Base-by-base conservation (phyloP, 352 stramenopile species). In the Globisporangium acanthophoron region DNA sequence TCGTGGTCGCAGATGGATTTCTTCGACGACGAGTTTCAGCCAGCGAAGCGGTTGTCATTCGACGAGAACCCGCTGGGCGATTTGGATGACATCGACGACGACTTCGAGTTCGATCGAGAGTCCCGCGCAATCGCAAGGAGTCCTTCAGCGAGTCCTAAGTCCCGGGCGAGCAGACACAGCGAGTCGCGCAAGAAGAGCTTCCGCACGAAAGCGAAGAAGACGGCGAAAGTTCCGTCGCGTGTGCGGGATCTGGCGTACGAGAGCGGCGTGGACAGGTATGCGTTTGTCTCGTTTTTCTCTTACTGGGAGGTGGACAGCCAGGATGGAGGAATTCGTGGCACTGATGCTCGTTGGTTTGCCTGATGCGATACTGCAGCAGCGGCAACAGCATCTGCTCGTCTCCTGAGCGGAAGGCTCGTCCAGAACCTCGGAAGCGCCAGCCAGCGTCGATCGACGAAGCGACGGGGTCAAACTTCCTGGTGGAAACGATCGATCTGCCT, bases 81-180 rank as follows among this genome's bases (percentile, higher is more conserved):
- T 65, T 37, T 66, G 15, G 87, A 96, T 47, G 87, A 96, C 64
- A 68, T 69, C 29, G 87, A 96, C 59, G 87, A 96, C 53, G 87
- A 96, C 54, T 94, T 94, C 54, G 87, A 94, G 52, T 96, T 96
- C 64, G 87, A 96, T 65, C 64, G 85, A 20, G 84, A 94, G 49
- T 71, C 72, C 50, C 73, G 71, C 24, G 60, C 63, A 24, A 62
- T 74, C 20, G 56, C 69, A 18, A 67, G 73, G 59, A 92, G 74
- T 40, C 78, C 78, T 50, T 66, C 75, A 9, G 54, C 65, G 8
- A 91, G 81, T 47, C 80, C 78, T 16, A 92, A 91, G 54, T 57
- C 70, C 27, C 69, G 78, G 39, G 52, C 55, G 2, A 62, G 55
- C 12, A 74, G 66, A 67, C 67, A 64, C 24, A 51, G 63, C 21